Evolutionary conservation across 805 yeast species (phyloP).

Genomic region (Kurtzmaniella cleridarum): DNA sequence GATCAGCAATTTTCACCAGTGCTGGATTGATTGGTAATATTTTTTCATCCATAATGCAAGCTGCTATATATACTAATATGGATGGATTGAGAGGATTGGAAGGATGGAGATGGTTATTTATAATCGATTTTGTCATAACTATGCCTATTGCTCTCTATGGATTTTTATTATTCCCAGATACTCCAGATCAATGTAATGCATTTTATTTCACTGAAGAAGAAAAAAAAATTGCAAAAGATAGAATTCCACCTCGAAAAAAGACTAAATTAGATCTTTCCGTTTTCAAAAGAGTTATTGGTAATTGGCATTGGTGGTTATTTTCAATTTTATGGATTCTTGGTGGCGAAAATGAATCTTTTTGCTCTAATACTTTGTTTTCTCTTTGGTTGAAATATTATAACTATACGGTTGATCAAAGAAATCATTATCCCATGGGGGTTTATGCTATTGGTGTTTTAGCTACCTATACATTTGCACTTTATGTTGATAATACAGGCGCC

Average conservation of each 20-base stretch:
- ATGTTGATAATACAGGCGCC: conserved; percentile 24
- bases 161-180: conserved; percentile 53
- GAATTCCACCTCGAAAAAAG: conserved; percentile 25
- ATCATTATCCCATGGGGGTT: conserved; percentile 35
- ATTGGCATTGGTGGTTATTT: conserved; percentile 33
- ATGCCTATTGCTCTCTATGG: conserved; percentile 56
- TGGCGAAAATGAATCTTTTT: conserved; percentile 33
- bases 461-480: conserved; percentile 22
- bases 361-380: conserved; percentile 28
- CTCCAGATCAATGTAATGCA: conserved; percentile 38
- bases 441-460: conserved; percentile 30
- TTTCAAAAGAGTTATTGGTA: conserved; percentile 36
- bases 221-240: conserved; percentile 21
- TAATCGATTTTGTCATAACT: conserved; percentile 56
- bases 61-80: conserved; percentile 45
- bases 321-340: conserved; percentile 32
- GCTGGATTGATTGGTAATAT: conserved; percentile 52
- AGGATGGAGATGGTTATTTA: conserved; percentile 70
- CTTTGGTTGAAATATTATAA: conserved; percentile 25
- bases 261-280: conserved; percentile 26
- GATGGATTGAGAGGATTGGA: conserved; percentile 43
- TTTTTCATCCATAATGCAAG: conserved; percentile 53
- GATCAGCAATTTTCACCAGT: conserved; percentile 51
- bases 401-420: conserved; percentile 24
- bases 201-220: conserved; percentile 23